A percentile compares a stretch with the other conserved stretches of the same genome.
phyloP scores from a whole-genome alignment of 805 yeast genomes.

The Ogataea ganodermae region DNA sequence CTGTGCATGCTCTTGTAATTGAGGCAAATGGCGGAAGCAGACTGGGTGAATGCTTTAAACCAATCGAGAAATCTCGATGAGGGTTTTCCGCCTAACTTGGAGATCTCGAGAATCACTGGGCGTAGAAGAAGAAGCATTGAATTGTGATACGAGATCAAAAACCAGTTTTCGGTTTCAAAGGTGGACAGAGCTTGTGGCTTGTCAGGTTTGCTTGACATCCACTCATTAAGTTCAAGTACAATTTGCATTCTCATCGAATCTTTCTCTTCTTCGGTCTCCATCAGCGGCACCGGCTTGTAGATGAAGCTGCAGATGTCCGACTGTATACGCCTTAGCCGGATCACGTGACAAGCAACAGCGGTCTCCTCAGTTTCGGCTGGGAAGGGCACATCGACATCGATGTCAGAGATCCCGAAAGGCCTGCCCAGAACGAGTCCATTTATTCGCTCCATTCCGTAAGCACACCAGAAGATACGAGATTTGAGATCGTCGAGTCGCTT shows the following conservation, averaged over 20 bases:
- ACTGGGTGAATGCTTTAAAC: constrained; percentile 3
- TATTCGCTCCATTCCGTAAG: constrained; percentile 39
- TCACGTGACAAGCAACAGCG: constrained; percentile 34
- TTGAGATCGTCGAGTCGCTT: constrained; percentile 8
- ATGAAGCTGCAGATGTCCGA: constrained; percentile 37
- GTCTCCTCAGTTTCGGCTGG: constrained; percentile 26
- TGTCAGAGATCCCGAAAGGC: constrained; percentile 40
- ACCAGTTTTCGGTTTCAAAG: constrained; percentile 38
- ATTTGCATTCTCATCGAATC: constrained; percentile 35
- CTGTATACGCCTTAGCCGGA: constrained; percentile 36
- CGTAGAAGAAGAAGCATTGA: constrained; percentile 34
- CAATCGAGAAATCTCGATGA: not conserved
- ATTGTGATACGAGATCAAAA: constrained; percentile 37
- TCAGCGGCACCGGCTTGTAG: constrained; percentile 30
- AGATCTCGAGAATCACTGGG: constrained; percentile 33
- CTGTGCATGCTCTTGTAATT: constrained; percentile 5
- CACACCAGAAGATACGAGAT: constrained; percentile 38
- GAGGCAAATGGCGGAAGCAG: constrained; percentile 3
- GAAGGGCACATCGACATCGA: constrained; percentile 36
- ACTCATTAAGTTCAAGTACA: constrained; percentile 34
- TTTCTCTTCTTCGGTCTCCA: constrained; percentile 24
- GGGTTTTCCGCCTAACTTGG: constrained; percentile 4
- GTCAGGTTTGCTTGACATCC: constrained; percentile 36
- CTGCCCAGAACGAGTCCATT: constrained; percentile 38
- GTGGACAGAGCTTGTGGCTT: constrained; percentile 29